phyloP scores from a whole-genome alignment of 2,329 filamentous ascomycete genomes.

The Aureobasidium sp. region DNA sequence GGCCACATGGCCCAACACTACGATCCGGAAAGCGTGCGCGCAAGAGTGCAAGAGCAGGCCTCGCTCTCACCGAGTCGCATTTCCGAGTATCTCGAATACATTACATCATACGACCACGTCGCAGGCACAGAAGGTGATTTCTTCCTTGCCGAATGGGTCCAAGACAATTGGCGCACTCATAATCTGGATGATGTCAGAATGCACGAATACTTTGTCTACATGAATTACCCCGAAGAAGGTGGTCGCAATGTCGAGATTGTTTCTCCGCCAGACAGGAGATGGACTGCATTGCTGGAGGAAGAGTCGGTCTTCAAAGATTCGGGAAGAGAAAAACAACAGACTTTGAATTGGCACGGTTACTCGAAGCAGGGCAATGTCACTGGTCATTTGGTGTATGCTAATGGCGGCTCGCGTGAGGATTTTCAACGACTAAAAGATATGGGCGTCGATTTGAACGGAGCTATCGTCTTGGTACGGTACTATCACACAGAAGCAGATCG shows the following conservation, averaged over 20 bases:
- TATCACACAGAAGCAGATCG: conserved; percentile 66
- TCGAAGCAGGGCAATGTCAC: conserved; percentile 80
- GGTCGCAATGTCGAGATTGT: conserved; percentile 79
- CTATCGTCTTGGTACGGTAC: conserved; percentile 78
- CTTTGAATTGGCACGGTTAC: conserved; percentile 77
- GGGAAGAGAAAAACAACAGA: conserved; percentile 54
- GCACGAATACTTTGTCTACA: conserved; percentile 68
- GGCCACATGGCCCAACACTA: conserved; percentile 63
- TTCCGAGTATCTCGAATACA: conserved; percentile 65
- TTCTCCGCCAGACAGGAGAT: conserved; percentile 57
- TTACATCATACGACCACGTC: conserved; percentile 80
- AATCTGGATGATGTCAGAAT: conserved; percentile 68
- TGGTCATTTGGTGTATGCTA: conserved; percentile 83
- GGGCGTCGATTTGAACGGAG: conserved; percentile 66
- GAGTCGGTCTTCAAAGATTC: conserved; percentile 57
- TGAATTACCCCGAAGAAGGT: conserved; percentile 77
- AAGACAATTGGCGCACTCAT: conserved; percentile 65
- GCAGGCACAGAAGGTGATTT: conserved; percentile 93
- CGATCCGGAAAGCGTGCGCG: conserved; percentile 73
- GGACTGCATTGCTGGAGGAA: conserved; percentile 82
- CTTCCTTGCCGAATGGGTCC: conserved; percentile 75
- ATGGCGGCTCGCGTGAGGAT: conserved; percentile 81
- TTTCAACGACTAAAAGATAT: conserved; percentile 65
- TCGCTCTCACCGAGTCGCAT: conserved; percentile 48
- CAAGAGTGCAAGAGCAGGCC: conserved; percentile 66